Evolutionary conservation across 176 grass and related monocot genomes (phyloP).

Genomic region (Miscanthus lutarioriparius): DNA sequence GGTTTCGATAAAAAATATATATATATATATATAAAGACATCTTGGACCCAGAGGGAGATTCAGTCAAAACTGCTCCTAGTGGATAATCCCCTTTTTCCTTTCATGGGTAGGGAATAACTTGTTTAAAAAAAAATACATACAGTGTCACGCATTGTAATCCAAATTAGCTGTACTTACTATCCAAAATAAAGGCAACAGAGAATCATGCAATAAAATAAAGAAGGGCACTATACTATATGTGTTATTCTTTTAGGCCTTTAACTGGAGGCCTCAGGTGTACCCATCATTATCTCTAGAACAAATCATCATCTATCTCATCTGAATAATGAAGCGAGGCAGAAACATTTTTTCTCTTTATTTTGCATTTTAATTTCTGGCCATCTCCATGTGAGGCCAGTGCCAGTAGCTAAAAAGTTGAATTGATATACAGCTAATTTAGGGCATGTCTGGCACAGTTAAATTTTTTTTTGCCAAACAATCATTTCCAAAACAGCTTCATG

Average conservation of each 20-base stretch:
- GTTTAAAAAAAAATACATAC: not conserved
- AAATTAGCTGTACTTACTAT: not conserved
- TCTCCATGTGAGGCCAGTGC: not conserved
- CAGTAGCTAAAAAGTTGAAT: not conserved
- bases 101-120: not conserved
- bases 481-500: too few relatives aligned
- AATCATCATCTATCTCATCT: conserved; percentile 3
- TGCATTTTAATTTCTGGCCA: not conserved
- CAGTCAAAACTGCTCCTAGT: not conserved
- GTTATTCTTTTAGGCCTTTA: conserved; percentile 34
- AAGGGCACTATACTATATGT: conserved; percentile 6
- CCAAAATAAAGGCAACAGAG: conserved; percentile 9
- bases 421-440: not conserved
- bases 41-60: not conserved
- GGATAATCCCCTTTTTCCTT: not conserved
- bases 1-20: too few relatives aligned
- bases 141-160: conserved; percentile 13
- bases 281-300: conserved; percentile 25
- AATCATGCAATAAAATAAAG: conserved; percentile 38
- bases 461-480: too few relatives aligned
- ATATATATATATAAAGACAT: not conserved
- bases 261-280: conserved; percentile 41
- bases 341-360: not conserved
- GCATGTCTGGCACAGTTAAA: too few relatives aligned
- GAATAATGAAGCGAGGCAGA: not conserved